phyloP scores from a whole-genome alignment of 345 rosid genomes.

The Theobroma cacao region DNA sequence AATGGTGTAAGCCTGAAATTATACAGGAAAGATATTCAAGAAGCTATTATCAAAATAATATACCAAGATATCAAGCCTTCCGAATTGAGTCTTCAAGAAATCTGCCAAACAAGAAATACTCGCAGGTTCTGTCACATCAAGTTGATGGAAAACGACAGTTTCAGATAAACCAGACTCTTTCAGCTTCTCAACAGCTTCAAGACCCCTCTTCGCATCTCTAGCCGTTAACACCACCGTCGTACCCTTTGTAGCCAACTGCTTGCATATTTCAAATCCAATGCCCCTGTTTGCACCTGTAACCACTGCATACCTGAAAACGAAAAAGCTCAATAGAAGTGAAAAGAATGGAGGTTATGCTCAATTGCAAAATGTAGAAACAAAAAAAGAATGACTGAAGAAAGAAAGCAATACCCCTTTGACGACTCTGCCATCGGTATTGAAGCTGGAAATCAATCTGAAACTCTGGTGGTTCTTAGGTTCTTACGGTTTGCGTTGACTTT shows the following conservation, averaged over 20 bases:
- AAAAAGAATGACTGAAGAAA: neutral
- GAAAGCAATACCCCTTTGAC: neutral
- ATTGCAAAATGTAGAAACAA: neutral
- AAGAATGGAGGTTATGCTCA: neutral
- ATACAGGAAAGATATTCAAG: no score
- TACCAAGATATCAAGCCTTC: constrained; percentile 46
- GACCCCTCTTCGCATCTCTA: constrained; percentile 32
- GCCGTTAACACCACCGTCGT: constrained; percentile 28
- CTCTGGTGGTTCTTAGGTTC: neutral
- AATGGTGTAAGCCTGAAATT: no score
- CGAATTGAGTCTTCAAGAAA: constrained; percentile 27
- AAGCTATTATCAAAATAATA: neutral
- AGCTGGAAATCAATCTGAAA: neutral
- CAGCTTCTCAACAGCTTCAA: constrained; percentile 31
- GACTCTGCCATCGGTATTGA: neutral
- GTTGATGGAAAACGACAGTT: constrained; percentile 32
- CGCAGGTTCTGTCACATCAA: constrained; percentile 34
- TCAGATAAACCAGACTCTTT: constrained; percentile 9
- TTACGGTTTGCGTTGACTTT: no score
- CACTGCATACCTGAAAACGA: constrained; percentile 25
- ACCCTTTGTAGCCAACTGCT: constrained; percentile 25
- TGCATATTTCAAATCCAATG: constrained; percentile 34
- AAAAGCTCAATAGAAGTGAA: neutral
- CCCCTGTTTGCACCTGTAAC: constrained; percentile 37
- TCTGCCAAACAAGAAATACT: constrained; percentile 27